Evolutionary conservation across 2,329 filamentous ascomycete species (phyloP).

Genomic region (Thermothelomyces thermophilus): DNA sequence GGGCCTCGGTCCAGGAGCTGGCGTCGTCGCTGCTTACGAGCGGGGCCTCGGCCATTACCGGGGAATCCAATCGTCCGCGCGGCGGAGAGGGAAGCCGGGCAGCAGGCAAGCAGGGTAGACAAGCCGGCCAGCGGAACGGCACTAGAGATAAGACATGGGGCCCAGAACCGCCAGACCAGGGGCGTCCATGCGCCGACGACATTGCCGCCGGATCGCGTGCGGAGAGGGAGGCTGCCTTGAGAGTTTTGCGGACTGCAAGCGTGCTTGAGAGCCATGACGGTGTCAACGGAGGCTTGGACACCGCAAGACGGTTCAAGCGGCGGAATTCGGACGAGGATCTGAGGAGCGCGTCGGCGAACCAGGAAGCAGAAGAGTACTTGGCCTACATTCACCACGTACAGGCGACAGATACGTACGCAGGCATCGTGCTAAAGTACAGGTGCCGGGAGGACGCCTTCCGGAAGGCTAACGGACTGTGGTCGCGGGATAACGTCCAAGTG

Average conservation of each 20-base stretch:
- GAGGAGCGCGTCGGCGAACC: constrained; percentile 31
- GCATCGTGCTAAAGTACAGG: constrained; percentile 82
- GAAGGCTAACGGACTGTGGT: constrained; percentile 90
- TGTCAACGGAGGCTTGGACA: constrained; percentile 52
- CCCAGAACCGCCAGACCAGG: constrained; percentile 38
- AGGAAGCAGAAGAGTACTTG: constrained; percentile 65
- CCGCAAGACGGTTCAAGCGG: constrained; percentile 53
- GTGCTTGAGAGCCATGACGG: constrained; percentile 56
- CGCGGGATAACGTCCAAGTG: constrained; percentile 81
- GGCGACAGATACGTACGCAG: constrained; percentile 79
- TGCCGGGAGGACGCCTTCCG: constrained; percentile 77
- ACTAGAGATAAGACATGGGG: constrained; percentile 40
- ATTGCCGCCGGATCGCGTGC: constrained; percentile 49
- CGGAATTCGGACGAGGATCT: constrained; percentile 60
- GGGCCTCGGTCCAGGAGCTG: constrained; percentile 50
- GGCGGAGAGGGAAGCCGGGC: constrained; percentile 28
- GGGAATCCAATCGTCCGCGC: constrained; percentile 29
- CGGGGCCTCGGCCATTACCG: constrained; percentile 30
- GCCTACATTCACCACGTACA: constrained; percentile 87
- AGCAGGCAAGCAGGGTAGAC: constrained; percentile 29
- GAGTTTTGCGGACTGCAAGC: constrained; percentile 50
- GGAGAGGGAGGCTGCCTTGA: constrained; percentile 48
- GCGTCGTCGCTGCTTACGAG: constrained; percentile 39
- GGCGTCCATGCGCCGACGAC: constrained; percentile 37
- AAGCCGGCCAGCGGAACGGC: constrained; percentile 24